Evolutionary conservation across 352 stramenopile species (phyloP), one percentile per base, ranked within the genome.

Genomic region (Elongisporangium undulatum): DNA sequence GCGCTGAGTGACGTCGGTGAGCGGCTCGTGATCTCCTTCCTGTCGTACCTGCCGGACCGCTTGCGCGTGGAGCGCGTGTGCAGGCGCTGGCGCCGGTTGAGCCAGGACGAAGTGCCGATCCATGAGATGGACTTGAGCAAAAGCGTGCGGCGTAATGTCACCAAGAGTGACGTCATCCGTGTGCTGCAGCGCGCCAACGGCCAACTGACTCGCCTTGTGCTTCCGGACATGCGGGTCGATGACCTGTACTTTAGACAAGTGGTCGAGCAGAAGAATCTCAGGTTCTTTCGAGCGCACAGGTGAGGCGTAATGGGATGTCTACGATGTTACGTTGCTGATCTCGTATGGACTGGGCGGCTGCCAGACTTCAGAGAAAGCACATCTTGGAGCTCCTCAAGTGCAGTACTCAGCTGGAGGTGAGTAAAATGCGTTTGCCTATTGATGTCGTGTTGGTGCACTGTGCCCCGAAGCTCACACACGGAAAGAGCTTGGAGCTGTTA

Each of bases 401-500:
- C n/a, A 82, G 74, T 45, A 34, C 53, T n/a, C 62, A 62, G 20
- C 59, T 85, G 7, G 56, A 81, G 66, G 70, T 80, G 9, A 0
- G 62, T 53, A 39, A 17, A 12, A 9, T 19, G 38, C 26, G 56
- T 66, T 13, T 12, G 17, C 49, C 15, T 16, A 48, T 21, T 38
- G 48, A 61, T 6, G 49, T 51, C 62, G 58, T 66, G 26, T 7
- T 51, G 16, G 29, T 10, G 29, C 38, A 48, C 15, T 26, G 51
- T 61, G 56, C 21, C 69, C 26, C 9, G 20, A 13, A 4, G 2
- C 45, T 49, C 4, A n/a, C 3, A 38, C 17, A 22, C 59, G 19
- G 16, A 29, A 17, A 91, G 81, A 84, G 54, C 41, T 56, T 91
- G 29, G 75, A 89, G 62, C 55, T 88, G 15, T 62, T 88, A 22